Evolutionary conservation across 768 basidiomycete genomes (phyloP), one percentile per base, ranked within the genome.

Genomic region (Cantharellus cinnabarinus): DNA sequence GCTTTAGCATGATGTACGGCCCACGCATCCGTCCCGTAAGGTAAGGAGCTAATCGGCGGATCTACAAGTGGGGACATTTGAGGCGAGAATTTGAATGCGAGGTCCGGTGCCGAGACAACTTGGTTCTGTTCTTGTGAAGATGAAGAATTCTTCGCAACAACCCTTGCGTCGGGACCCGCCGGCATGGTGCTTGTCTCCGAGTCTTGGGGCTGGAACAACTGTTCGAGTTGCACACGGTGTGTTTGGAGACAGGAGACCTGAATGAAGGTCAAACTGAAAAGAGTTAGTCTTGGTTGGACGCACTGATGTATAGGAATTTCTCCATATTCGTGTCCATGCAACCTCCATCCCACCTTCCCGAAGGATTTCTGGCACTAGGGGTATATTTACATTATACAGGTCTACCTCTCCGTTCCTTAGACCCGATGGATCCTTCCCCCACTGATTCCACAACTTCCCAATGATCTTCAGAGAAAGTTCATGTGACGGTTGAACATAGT

Each of bases 351-450:
- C 80, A 56, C 76, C 75, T 40, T 78, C 75, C 44, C 74, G 70
- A 52, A 85, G 69, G 38, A 86, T 75, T 37, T 72, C 75, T 58
- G 80, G 76, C 56, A 90, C 75, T 68, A 95, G 74, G 34, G 91
- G 90, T 52, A 97, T 78, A 69, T 97, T 97, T 65, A 97, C 71
- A 66, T 74, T 89, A 71, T 90, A 90, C 34, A 91, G 72, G 67
- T 88, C 87, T 40, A 90, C 79, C 66, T 85, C 81, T 53, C 77
- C 76, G 58, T 75, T 69, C 42, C 79, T 74, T 50, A 79, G 66
- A 20, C 80, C 81, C 37, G 68, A 72, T 2, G 74, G 70, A 65
- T 89, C 87, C 59, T 71, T 68, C 5, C 87, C 91, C 90, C 90
- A 94, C 67, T 89, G 81, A 7, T 77, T 67, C 85, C 85, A 94